Base-by-base conservation (phyloP, 2,329 filamentous ascomycete genomes). In the Aspergillus jensenii region DNA sequence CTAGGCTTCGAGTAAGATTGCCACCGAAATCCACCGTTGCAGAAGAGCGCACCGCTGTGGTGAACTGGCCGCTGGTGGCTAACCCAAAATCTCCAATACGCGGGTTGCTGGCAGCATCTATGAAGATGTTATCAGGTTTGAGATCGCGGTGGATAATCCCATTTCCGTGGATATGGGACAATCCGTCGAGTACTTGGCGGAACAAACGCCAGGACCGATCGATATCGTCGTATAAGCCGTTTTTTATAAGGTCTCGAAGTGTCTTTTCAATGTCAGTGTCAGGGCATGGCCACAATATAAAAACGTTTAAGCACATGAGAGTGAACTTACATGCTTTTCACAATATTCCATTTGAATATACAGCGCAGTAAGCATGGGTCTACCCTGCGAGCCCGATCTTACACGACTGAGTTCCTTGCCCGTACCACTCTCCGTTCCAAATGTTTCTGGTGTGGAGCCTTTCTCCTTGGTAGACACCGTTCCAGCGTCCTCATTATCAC, bases 311-410 rank as follows among this genome's bases (percentile, higher is more conserved):
- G 37, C 39, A 55, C 51, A 14, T 33, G 31, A 12, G 44, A n/a
- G 7, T 12, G 21, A 8, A 76, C 83, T 73, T 77, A 89, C 87
- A 64, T 90, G 86, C 70, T 93, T 95, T 72, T 98, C 93, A 69
- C 95, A 99, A 65, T 97, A 96, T 71, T 99, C 95, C 95, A 99
- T 99, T 60, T 96, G 95, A 56, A 99, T 98, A 72, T 97, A 99
- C 43, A 99, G 82, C 6, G 93, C 88, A 0, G 89, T 93, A 52
- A 84, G 85, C 59, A 84, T 83, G 4, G 84, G 80, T 55, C 83
- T 79, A 19, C 78, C 77, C 55, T 76, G 74, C 14, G 81, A 81
- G 52, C 77, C 78, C 17, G 80, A 81, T 52, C 76, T 74, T 46
- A 75, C 72, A 11, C 78, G 72, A 62, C 62, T 76, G 64, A 74